Evolutionary conservation across 2,329 filamentous ascomycete genomes (phyloP).

Genomic region (Fusarium tuaranense): DNA sequence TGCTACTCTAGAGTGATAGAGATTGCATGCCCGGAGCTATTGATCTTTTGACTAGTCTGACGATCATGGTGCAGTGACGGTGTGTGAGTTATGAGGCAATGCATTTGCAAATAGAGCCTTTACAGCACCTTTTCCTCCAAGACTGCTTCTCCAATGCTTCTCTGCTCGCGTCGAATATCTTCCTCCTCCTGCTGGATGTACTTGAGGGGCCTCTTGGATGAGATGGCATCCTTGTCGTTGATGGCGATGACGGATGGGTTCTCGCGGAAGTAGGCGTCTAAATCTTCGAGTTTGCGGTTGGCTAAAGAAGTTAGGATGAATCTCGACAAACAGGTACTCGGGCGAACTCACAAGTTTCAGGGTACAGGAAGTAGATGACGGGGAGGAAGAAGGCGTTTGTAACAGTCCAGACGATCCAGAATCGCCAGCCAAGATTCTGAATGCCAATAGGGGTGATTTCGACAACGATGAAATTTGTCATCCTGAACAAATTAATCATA

Average conservation of each 20-base stretch:
- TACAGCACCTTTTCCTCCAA: slow-evolving; percentile 6
- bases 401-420: slow-evolving; percentile 64
- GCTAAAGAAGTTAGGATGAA: slow-evolving; percentile 9
- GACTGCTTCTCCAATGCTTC: background rate
- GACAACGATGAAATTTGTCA: slow-evolving; percentile 46
- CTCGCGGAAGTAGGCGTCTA: slow-evolving; percentile 52
- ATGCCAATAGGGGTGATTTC: slow-evolving; percentile 52
- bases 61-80: background rate
- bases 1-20: slow-evolving; percentile 39
- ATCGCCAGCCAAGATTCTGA: slow-evolving; percentile 61
- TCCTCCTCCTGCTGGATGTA: slow-evolving; percentile 26
- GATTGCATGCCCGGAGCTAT: slow-evolving; percentile 27
- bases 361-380: slow-evolving; percentile 61
- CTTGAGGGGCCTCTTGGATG: slow-evolving; percentile 44
- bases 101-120: background rate
- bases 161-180: slow-evolving; percentile 4
- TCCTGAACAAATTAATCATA: slow-evolving; percentile 14
- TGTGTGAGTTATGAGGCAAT: background rate
- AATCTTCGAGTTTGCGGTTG: slow-evolving; percentile 42
- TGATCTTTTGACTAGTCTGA: background rate
- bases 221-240: slow-evolving; percentile 60
- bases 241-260: slow-evolving; percentile 58
- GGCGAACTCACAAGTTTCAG: slow-evolving; percentile 52
- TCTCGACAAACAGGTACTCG: fast-evolving
- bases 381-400: slow-evolving; percentile 60